A percentile compares a stretch with the other conserved stretches of the same genome.
Evolutionary conservation across 495 filamentous ascomycete genomes (phyloP).

Genomic region (Penicillium lagena): DNA sequence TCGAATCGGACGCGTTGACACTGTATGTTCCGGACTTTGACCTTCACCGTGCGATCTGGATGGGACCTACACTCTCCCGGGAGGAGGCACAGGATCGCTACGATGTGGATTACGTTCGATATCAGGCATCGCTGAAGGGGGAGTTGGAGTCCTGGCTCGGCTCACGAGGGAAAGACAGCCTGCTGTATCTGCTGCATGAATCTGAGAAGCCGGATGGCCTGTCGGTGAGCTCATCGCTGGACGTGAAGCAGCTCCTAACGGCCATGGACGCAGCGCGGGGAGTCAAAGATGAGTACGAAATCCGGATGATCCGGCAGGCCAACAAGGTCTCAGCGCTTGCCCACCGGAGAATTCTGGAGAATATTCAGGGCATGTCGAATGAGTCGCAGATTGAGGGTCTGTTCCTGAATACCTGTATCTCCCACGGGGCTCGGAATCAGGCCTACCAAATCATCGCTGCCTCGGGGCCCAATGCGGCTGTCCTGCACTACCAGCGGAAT

Average conservation of each 20-base stretch:
- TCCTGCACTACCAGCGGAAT: slow-evolving; percentile 82
- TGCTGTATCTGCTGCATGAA: slow-evolving; percentile 33
- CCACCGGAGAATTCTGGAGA: slow-evolving; percentile 60
- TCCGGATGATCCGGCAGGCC: slow-evolving; percentile 69
- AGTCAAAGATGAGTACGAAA: slow-evolving; percentile 76
- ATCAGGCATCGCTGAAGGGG: slow-evolving; percentile 56
- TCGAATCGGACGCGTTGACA: slow-evolving; percentile 62
- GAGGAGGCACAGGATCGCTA: slow-evolving; percentile 65
- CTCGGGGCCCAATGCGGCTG: slow-evolving; percentile 68
- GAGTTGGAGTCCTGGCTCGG: slow-evolving; percentile 55
- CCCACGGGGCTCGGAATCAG: slow-evolving; percentile 66
- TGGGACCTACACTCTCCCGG: slow-evolving; percentile 72
- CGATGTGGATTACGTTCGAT: slow-evolving; percentile 73
- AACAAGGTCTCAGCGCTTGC: slow-evolving; percentile 70
- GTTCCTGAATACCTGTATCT: slow-evolving; percentile 64
- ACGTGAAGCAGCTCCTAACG: slow-evolving; percentile 40
- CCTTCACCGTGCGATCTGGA: slow-evolving; percentile 84
- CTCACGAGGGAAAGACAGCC: slow-evolving; percentile 39
- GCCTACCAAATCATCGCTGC: slow-evolving; percentile 85
- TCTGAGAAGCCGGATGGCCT: slow-evolving; percentile 39
- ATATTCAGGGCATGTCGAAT: slow-evolving; percentile 55
- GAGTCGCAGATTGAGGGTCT: slow-evolving; percentile 79
- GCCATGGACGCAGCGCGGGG: slow-evolving; percentile 69
- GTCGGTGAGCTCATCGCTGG: slow-evolving; percentile 42
- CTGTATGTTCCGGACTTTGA: slow-evolving; percentile 93